Evolutionary conservation across 228 moss, liverwort and hornwort species (phyloP).

Genomic region (Sphagnum magellanicum): DNA sequence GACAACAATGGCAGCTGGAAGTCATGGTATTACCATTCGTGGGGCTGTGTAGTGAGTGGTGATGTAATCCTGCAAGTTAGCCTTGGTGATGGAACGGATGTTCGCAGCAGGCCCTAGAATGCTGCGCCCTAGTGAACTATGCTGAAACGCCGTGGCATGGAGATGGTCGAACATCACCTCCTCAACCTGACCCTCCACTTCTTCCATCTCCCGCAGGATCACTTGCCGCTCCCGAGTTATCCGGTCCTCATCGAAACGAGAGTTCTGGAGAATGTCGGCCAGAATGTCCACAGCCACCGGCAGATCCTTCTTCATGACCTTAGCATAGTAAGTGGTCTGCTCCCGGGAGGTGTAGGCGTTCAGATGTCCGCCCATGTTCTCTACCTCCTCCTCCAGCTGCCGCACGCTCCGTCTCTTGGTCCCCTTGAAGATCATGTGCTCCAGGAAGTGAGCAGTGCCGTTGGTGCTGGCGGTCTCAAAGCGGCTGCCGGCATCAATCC

Average conservation of each 20-base stretch:
- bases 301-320: conserved; percentile 40
- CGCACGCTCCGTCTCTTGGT: conserved; percentile 45
- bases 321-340: conserved; percentile 67
- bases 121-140: conserved; percentile 67
- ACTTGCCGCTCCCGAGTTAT: conserved; percentile 66
- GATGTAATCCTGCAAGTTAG: conserved; percentile 58
- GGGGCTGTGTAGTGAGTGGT: conserved; percentile 72
- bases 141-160: conserved; percentile 69
- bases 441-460: conserved; percentile 72
- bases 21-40: conserved; percentile 41
- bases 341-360: conserved; percentile 79
- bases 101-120: conserved; percentile 64
- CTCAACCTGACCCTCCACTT: conserved; percentile 72
- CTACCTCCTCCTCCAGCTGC: conserved; percentile 67
- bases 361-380: conserved; percentile 78
- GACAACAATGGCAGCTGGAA: too few relatives aligned
- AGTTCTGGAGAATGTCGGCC: conserved; percentile 71
- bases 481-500: conserved; percentile 80
- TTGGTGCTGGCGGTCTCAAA: conserved; percentile 61
- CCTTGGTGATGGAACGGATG: conserved; percentile 51
- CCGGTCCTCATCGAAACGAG: conserved; percentile 48
- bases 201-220: conserved; percentile 63
- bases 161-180: conserved; percentile 77
- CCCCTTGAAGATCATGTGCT: conserved; percentile 90
- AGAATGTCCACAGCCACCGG: conserved; percentile 60